A percentile compares a stretch with the other conserved stretches of the same genome.
Evolutionary conservation across 2,329 filamentous ascomycete species (phyloP).

Genomic region (Alternaria arbusti): DNA sequence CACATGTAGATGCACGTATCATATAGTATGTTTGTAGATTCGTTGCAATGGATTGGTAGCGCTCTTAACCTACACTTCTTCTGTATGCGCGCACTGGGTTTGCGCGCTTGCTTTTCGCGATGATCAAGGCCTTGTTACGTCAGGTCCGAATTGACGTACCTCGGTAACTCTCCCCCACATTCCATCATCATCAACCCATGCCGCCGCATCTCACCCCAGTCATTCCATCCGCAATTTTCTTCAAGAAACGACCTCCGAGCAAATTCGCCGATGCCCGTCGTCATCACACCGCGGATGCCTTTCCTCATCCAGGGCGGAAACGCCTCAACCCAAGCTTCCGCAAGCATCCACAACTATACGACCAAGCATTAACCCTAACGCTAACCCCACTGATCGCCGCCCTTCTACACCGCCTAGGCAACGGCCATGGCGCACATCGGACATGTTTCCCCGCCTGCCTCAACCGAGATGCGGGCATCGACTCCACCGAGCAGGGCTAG

Average conservation of each 20-base stretch:
- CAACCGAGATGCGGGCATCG: constrained; percentile 6
- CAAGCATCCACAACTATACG: constrained; percentile 15
- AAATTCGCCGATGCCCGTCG: constrained; percentile 7
- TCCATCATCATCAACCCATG: neutral
- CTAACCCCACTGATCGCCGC: constrained; percentile 25
- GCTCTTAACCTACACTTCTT: too few species aligned
- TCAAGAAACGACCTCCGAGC: neutral
- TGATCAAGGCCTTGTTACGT: neutral
- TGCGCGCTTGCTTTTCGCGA: neutral
- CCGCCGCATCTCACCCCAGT: neutral
- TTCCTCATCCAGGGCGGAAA: constrained; percentile 18
- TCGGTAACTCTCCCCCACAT: neutral
- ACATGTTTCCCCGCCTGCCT: constrained; percentile 13
- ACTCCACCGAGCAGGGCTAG: too few species aligned
- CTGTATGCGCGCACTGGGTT: neutral
- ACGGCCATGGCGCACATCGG: constrained; percentile 20
- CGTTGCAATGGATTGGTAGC: neutral
- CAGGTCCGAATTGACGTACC: neutral
- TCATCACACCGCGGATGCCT: constrained; percentile 9
- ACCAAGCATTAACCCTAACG: constrained; percentile 12
- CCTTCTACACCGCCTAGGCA: constrained; percentile 4
- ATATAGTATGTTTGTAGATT: neutral
- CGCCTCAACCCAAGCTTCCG: constrained; percentile 16
- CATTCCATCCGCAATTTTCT: neutral
- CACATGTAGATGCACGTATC: neutral